Evolutionary conservation across 129 eudicot genomes (phyloP).

Genomic region (Pulicaria dysenterica): DNA sequence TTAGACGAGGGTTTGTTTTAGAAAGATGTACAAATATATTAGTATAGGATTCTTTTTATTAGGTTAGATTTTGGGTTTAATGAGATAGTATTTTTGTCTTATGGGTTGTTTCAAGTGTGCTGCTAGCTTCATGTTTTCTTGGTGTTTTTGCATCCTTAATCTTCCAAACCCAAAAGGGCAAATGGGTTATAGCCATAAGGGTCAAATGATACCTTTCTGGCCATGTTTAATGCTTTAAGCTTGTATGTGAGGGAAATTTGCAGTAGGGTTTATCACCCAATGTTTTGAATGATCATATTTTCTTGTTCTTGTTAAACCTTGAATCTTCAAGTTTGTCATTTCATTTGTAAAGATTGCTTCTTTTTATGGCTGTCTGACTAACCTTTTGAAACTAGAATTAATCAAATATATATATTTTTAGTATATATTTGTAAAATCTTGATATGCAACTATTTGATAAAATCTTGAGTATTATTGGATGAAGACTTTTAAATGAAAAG

Average conservation of each 20-base stretch:
- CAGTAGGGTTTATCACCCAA: conserved; percentile 42
- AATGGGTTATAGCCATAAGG: conserved; percentile 39
- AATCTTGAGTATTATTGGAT: conserved; percentile 21
- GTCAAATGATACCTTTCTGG: conserved; percentile 34
- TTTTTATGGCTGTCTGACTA: conserved; percentile 15
- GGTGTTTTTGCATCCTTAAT: conserved; percentile 8
- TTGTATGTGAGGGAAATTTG: conserved; percentile 33
- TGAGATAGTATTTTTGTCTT: conserved; percentile 34
- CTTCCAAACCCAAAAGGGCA: conserved; percentile 29
- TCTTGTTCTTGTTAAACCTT: background rate
- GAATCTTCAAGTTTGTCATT: conserved; percentile 18
- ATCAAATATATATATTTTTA: background rate
- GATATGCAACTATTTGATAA: background rate
- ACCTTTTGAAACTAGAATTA: background rate
- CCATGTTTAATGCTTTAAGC: conserved; percentile 33
- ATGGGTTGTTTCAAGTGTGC: conserved; percentile 33
- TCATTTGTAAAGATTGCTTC: conserved; percentile 12
- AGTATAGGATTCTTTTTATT: conserved; percentile 26
- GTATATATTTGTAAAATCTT: conserved; percentile 6
- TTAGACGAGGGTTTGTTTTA: conserved; percentile 36
- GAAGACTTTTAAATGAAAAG: conserved; percentile 11
- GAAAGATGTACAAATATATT: conserved; percentile 36
- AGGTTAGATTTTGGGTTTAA: conserved; percentile 38
- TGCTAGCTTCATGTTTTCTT: conserved; percentile 9
- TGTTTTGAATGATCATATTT: conserved; percentile 26